These are phyloP conservation scores for Lecanicillium sp. DNA, from an alignment of 2,329 filamentous ascomycete species.

Conservation along the genomic window DNA sequence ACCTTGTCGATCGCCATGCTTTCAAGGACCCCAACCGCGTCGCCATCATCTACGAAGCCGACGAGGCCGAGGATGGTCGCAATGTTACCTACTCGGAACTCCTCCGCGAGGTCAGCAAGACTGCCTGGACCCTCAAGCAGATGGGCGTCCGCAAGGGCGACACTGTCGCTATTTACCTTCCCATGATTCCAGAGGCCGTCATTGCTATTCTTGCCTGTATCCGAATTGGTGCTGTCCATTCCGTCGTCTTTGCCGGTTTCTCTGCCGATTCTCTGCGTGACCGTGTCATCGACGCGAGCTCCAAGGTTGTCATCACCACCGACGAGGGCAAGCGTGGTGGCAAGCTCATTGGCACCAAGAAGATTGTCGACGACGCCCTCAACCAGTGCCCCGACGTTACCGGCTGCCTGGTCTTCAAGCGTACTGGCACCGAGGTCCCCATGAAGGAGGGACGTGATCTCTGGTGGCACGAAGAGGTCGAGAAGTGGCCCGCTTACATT, in stretches of 20 bases:
- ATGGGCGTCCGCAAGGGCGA: conserved; percentile 97
- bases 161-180: conserved; percentile 92
- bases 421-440: conserved; percentile 86
- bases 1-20: conserved; percentile 96
- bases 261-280: conserved; percentile 93
- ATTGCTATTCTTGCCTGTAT: conserved; percentile 84
- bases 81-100: conserved; percentile 91
- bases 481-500: conserved; percentile 92
- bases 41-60: conserved; percentile 97
- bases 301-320: conserved; percentile 90
- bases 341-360: conserved; percentile 96
- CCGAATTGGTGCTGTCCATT: conserved; percentile 93
- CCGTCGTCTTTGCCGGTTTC: conserved; percentile 96
- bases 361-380: conserved; percentile 95
- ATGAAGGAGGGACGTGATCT: conserved; percentile 82
- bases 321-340: conserved; percentile 98
- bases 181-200: conserved; percentile 96
- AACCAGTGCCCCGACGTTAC: conserved; percentile 89
- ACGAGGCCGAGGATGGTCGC: conserved; percentile 80
- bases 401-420: conserved; percentile 85
- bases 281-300: conserved; percentile 83
- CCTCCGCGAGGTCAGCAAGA: conserved; percentile 79
- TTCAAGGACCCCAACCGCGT: conserved; percentile 86
- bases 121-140: conserved; percentile 81
- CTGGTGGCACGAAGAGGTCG: conserved; percentile 99